Conservation (phyloP, 2,329 filamentous ascomycete genomes). For the Stachybotrys elegans region DNA sequence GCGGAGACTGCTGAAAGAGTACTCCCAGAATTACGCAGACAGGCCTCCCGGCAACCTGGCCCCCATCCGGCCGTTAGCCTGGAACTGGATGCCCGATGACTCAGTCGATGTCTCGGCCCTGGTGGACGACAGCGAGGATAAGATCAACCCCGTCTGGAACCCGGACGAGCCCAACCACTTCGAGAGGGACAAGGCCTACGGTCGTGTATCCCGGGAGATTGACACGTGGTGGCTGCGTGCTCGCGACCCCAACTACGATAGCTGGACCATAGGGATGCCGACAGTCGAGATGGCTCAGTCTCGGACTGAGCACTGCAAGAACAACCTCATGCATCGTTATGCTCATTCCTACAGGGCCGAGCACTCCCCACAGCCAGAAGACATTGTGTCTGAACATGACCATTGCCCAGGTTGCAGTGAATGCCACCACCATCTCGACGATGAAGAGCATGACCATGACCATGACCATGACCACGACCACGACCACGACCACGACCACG, state of each 20-base stretch:
- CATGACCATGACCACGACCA: conserved; percentile 10
- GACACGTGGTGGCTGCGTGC: conserved; percentile 61
- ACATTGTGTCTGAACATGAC: conserved; percentile 32
- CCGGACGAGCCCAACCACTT: conserved; percentile 50
- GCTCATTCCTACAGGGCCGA: conserved; percentile 38
- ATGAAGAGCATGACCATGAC: conserved; percentile 43
- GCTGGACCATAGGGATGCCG: conserved; percentile 55
- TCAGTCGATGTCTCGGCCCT: conserved; percentile 22
- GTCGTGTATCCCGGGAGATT: conserved; percentile 58
- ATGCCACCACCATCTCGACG: conserved; percentile 28
- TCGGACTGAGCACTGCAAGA: conserved; percentile 53
- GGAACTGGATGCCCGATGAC: conserved; percentile 48
- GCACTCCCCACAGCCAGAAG: conserved; percentile 32
- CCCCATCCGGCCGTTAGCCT: conserved; percentile 45
- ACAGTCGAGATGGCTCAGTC: conserved; percentile 54
- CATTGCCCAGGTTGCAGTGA: conserved; percentile 29
- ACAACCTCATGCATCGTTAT: conserved; percentile 54
- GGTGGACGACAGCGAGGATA: conserved; percentile 32
- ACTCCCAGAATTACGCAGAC: conserved; percentile 44
- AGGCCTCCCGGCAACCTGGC: conserved; percentile 45
- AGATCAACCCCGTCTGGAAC: conserved; percentile 44
- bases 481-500: conserved; percentile 4
- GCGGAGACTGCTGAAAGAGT: conserved; percentile 47
- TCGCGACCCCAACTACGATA: conserved; percentile 55
- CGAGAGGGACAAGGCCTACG: conserved; percentile 54